A percentile compares a stretch with the other conserved stretches of the same genome.
These are phyloP conservation scores for Leersia perrieri DNA, from an alignment of 176 grass and related monocot species.

Conservation along the genomic window DNA sequence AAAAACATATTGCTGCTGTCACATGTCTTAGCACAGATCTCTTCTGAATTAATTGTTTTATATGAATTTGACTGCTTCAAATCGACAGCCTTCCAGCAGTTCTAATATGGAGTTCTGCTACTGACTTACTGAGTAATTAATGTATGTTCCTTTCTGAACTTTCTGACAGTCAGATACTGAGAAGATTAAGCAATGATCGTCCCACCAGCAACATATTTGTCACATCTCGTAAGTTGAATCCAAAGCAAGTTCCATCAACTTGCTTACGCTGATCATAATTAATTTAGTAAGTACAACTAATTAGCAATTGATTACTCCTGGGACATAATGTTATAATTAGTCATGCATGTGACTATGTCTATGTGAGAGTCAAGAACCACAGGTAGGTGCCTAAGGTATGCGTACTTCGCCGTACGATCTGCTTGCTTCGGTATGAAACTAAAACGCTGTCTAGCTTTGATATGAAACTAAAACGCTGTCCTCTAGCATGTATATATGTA, in stretches of 20 bases:
- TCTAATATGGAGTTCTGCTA: not conserved
- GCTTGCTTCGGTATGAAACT: not conserved
- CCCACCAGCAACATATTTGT: not conserved
- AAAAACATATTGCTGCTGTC: too few relatives aligned
- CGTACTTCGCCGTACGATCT: not conserved
- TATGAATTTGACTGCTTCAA: not conserved
- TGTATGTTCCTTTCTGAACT: not conserved
- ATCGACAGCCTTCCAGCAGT: not conserved
- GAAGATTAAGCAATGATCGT: not conserved
- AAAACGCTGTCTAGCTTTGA: not conserved
- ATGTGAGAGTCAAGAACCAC: not conserved
- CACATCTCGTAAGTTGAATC: not conserved
- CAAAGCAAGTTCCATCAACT: not conserved
- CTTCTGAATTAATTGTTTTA: too few relatives aligned
- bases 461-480: not conserved
- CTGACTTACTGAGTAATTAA: too few relatives aligned
- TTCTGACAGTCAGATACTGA: not conserved
- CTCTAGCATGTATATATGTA: not conserved
- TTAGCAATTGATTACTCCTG: too few relatives aligned
- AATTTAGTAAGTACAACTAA: too few relatives aligned
- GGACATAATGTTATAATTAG: too few relatives aligned
- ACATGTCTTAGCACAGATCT: too few relatives aligned
- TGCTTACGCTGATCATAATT: not conserved
- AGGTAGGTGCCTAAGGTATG: too few relatives aligned
- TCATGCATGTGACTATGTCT: too few relatives aligned